Percentiles rank a stretch among this genome's conserved stretches.
These are phyloP conservation scores for Pseudocercospora eumusae DNA, from an alignment of 2,329 filamentous ascomycete species.

Conservation along the genomic window DNA sequence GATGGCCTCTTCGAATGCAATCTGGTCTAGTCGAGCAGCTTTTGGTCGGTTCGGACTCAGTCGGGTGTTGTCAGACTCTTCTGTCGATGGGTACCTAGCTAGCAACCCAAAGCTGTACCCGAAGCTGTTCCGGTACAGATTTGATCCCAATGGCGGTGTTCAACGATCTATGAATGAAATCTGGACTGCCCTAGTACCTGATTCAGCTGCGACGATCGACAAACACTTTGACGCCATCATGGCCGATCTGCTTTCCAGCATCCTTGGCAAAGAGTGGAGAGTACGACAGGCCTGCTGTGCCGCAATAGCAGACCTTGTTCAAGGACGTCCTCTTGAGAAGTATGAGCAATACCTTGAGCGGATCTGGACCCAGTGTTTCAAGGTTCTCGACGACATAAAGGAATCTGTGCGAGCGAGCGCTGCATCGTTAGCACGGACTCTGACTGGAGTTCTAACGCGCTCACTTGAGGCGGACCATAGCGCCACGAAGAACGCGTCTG, in stretches of 20 bases:
- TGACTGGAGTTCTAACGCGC: conserved; percentile 83
- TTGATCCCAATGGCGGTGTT: conserved; percentile 92
- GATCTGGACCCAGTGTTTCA: conserved; percentile 84
- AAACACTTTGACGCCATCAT: conserved; percentile 86
- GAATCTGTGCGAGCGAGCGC: conserved; percentile 81
- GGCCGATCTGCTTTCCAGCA: conserved; percentile 79
- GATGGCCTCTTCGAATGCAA: conserved; percentile 89
- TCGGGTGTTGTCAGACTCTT: conserved; percentile 84
- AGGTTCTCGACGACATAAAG: conserved; percentile 95
- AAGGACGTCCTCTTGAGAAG: conserved; percentile 66
- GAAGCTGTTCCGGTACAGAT: conserved; percentile 90
- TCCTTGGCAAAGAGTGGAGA: conserved; percentile 90
- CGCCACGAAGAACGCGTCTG: conserved; percentile 65
- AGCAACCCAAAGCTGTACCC: conserved; percentile 93
- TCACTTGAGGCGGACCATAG: conserved; percentile 78
- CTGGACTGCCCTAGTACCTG: conserved; percentile 94
- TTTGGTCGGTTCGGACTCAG: conserved; percentile 93
- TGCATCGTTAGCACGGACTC: conserved; percentile 74
- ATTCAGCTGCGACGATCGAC: conserved; percentile 74
- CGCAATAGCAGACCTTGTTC: conserved; percentile 83
- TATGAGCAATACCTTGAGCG: conserved; percentile 83
- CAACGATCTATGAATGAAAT: conserved; percentile 96
- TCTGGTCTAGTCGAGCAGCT: conserved; percentile 95
- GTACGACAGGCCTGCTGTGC: conserved; percentile 89
- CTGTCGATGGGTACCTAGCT: conserved; percentile 63